Conservation (phyloP, 2,329 filamentous ascomycete genomes). For the Talaromyces sp. region DNA sequence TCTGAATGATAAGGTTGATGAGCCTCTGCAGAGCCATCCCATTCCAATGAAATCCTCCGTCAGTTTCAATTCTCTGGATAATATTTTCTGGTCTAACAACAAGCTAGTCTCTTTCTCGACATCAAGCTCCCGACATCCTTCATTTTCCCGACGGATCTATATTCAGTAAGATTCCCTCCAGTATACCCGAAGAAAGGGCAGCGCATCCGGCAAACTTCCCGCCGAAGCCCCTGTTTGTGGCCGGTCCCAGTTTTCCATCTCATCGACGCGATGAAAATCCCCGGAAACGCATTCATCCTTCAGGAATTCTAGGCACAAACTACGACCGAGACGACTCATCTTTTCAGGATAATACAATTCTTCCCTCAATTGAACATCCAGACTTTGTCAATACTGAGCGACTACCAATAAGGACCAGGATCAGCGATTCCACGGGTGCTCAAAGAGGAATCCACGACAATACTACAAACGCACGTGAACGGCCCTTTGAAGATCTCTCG, state of each 20-base stretch:
- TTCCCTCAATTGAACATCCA: slow-evolving; percentile 32
- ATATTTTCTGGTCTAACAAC: slow-evolving; percentile 12
- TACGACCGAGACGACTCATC: slow-evolving; percentile 14
- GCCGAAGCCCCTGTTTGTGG: slow-evolving; percentile 27
- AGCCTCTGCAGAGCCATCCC: neutral
- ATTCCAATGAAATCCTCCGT: neutral
- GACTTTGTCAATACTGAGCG: slow-evolving; percentile 12
- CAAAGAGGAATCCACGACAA: slow-evolving; percentile 20
- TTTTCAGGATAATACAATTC: slow-evolving; percentile 21
- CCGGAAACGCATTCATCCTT: slow-evolving; percentile 14
- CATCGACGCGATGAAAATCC: slow-evolving; percentile 11
- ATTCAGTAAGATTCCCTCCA: slow-evolving; percentile 16
- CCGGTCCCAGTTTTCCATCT: slow-evolving; percentile 20
- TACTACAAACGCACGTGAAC: slow-evolving; percentile 24
- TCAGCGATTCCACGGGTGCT: slow-evolving; percentile 9
- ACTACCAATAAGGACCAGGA: neutral
- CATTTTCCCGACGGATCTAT: slow-evolving; percentile 17
- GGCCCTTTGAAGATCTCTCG: slow-evolving; percentile 18
- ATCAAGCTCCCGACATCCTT: slow-evolving; percentile 17
- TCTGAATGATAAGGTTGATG: neutral
- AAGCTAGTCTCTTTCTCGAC: slow-evolving; percentile 16
- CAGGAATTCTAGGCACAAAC: slow-evolving; percentile 13
- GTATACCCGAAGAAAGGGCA: slow-evolving; percentile 14
- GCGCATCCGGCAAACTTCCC: slow-evolving; percentile 14
- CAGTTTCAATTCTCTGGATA: neutral